Evolutionary conservation across 805 yeast species (phyloP), one percentile per base, ranked within the genome.

Genomic region (Starmerella floricola): DNA sequence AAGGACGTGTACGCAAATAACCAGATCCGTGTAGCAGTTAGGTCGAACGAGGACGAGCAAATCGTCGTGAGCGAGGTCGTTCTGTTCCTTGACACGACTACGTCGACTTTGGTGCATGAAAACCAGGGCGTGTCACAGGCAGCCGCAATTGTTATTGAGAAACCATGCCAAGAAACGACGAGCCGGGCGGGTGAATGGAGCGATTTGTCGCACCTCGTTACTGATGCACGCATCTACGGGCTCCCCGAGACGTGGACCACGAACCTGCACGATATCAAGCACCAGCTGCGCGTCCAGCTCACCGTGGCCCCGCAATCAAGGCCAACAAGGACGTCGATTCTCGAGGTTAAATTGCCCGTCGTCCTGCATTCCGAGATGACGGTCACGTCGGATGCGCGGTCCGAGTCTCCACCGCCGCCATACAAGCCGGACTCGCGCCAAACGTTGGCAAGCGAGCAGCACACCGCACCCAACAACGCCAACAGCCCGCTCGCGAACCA

Each of bases 241-340:
- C 35, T 44, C 12, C 43, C 41, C 1, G 47, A 44, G 32, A 38
- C 47, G 8, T 40, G 36, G 21, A 29, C 13, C 6, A 44, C 44
- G 8, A 26, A 24, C 16, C 15, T 44, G 13, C 47, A 44, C 31
- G 32, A 40, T 4, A 31, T 33, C 23, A 12, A n/a, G 29, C 47
- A 44, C 19, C 24, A 19, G 18, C 27, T 40, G 17, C 27, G 44
- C 3, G 44, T 32, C 11, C 41, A 44, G 20, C 16, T 44, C 4
- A 18, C 23, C 4, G 32, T 44, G 6, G 23, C 41, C 2, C 44
- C 41, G 6, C 29, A 16, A 5, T 19, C 31, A 21, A 34, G 29
- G 17, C 38, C 47, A 2, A n/a, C 24, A 6, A 23, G 42, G 4
- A 23, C 34, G 13, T 5, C 32, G 2, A 27, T 31, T 13, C 37